Conservation (phyloP, 1,284 basidiomycete species). For the Volvariella surrecta region DNA sequence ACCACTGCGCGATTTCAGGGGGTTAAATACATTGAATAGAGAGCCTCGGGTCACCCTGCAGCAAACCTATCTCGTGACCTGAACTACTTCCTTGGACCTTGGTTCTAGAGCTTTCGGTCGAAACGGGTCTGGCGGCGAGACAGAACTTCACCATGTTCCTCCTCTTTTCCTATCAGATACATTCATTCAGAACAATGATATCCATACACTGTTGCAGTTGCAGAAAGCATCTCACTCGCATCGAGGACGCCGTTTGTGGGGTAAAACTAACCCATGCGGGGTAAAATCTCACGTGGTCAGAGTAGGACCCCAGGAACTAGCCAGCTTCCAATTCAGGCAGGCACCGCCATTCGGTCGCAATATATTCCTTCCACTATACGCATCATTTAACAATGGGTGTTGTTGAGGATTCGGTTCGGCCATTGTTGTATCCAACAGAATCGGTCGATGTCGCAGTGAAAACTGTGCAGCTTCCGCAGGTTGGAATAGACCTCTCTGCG, state of each 20-base stretch:
- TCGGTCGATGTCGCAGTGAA: slow-evolving; percentile 5
- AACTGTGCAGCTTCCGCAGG: slow-evolving; percentile 1
- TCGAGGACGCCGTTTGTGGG: not conserved
- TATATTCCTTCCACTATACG: too few relatives aligned
- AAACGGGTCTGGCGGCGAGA: not conserved
- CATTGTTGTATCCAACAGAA: slow-evolving; percentile 7
- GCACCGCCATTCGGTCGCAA: too few relatives aligned
- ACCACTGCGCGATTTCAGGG: too few relatives aligned
- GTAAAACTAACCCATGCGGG: not conserved
- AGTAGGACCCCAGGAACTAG: slow-evolving; percentile 1
- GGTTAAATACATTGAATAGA: too few relatives aligned
- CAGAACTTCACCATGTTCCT: not conserved
- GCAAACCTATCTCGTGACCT: slow-evolving; percentile 1
- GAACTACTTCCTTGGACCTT: too few relatives aligned
- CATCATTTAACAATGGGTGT: slow-evolving; percentile 2
- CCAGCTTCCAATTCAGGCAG: too few relatives aligned
- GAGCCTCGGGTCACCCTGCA: not conserved
- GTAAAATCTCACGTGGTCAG: not conserved
- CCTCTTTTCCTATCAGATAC: not conserved
- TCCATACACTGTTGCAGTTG: too few relatives aligned
- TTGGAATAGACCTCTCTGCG: not conserved
- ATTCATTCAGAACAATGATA: too few relatives aligned
- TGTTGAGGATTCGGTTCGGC: slow-evolving; percentile 4
- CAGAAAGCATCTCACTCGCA: too few relatives aligned
- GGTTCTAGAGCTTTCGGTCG: not conserved